These are phyloP conservation scores for Herpetomonas tarakana DNA, from an alignment of 208 protist genomes.

Conservation along the genomic window DNA sequence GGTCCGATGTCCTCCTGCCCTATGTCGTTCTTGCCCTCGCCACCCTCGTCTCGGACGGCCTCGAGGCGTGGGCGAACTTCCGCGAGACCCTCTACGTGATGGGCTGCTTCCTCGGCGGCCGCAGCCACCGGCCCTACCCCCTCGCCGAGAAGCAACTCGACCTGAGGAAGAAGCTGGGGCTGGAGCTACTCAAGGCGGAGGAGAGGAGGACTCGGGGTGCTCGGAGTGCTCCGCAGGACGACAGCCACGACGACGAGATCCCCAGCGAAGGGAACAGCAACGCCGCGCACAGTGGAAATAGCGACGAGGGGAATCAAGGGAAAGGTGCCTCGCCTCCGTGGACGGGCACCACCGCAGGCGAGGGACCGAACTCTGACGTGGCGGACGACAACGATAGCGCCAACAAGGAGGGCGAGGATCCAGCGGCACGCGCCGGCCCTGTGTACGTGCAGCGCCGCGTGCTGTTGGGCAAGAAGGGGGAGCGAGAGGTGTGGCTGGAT, in stretches of 20 bases:
- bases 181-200: conserved; percentile 1
- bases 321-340: background rate
- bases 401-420: background rate
- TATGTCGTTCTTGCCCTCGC: conserved; percentile 44
- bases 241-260: conserved; percentile 3
- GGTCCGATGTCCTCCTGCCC: conserved; percentile 41
- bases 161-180: conserved; percentile 12
- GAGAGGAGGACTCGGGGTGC: conserved; percentile 4
- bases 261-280: background rate
- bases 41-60: conserved; percentile 47
- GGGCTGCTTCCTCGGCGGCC: conserved; percentile 54
- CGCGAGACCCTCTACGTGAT: conserved; percentile 54
- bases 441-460: conserved; percentile 57
- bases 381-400: background rate
- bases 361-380: background rate
- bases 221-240: background rate
- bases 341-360: no score
- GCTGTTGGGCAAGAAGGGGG: conserved; percentile 53
- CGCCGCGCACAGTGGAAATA: background rate
- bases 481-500: conserved; percentile 44
- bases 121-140: conserved; percentile 74
- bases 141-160: conserved; percentile 16
- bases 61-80: conserved; percentile 48
- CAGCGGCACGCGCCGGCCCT: background rate
- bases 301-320: background rate